phyloP scores from a whole-genome alignment of 345 rosid species.

The Euclidium syriacum region DNA sequence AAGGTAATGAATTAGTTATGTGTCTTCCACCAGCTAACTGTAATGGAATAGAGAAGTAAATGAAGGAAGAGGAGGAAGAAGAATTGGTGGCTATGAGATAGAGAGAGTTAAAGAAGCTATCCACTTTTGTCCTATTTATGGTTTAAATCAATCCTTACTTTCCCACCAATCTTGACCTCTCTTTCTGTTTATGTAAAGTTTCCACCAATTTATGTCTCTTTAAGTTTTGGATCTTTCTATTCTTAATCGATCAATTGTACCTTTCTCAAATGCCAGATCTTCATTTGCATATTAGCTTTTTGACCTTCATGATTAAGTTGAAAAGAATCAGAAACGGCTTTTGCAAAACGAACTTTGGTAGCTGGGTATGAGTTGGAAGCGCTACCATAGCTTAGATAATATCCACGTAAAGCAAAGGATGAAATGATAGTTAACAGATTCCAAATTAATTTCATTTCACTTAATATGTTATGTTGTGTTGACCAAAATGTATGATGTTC shows the following conservation, averaged over 20 bases:
- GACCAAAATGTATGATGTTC: too few species aligned
- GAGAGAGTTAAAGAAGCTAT: not conserved
- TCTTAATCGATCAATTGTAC: slow-evolving; percentile 3
- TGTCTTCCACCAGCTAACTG: slow-evolving; percentile 31
- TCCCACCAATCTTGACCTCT: slow-evolving; percentile 20
- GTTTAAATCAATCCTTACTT: slow-evolving; percentile 12
- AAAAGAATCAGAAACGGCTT: not conserved
- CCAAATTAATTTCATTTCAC: too few species aligned
- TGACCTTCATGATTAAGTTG: too few species aligned
- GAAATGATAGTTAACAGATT: too few species aligned
- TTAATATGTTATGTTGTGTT: too few species aligned
- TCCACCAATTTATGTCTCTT: slow-evolving; percentile 13
- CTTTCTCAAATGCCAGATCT: not conserved
- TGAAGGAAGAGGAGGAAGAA: slow-evolving; percentile 20
- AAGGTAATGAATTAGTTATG: slow-evolving; percentile 22
- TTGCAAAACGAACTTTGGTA: too few species aligned
- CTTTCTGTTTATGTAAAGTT: slow-evolving; percentile 16
- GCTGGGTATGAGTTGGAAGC: too few species aligned
- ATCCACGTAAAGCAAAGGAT: too few species aligned
- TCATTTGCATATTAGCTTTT: not conserved
- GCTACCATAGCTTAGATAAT: too few species aligned
- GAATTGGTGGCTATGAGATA: slow-evolving; percentile 15
- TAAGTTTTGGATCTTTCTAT: slow-evolving; percentile 17
- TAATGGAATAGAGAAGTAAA: slow-evolving; percentile 34
- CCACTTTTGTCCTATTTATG: slow-evolving; percentile 18